Evolutionary conservation across 192 early-diverging fungal genomes (phyloP).

Genomic region (Entomortierella chlamydospora): DNA sequence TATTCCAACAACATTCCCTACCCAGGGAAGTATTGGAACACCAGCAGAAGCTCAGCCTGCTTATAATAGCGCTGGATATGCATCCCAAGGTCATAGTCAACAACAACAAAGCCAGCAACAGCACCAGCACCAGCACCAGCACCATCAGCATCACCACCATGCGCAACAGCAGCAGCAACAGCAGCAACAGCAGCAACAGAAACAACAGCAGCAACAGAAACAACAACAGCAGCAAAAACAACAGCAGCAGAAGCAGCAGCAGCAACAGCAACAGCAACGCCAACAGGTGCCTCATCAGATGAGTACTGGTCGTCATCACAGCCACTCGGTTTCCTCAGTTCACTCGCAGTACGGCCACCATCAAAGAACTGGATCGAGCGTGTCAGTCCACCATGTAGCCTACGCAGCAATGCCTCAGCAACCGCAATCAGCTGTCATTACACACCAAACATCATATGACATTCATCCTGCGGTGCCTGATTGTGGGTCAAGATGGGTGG

Average conservation of each 20-base stretch:
- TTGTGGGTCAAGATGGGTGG: conserved; percentile 47
- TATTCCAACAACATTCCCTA: conserved; percentile 44
- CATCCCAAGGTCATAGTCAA: conserved; percentile 11
- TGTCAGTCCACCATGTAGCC: conserved; percentile 33
- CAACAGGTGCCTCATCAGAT: conserved; percentile 21
- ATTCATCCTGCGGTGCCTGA: conserved; percentile 33
- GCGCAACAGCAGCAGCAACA: conserved; percentile 20
- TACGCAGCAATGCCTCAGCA: conserved; percentile 40
- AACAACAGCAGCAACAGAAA: conserved; percentile 5
- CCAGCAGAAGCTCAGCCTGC: conserved; percentile 8
- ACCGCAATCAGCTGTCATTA: conserved; percentile 43
- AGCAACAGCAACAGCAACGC: conserved; percentile 17
- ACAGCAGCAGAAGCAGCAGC: conserved; percentile 12
- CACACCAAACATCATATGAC: conserved; percentile 40
- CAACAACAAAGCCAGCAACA: conserved; percentile 8
- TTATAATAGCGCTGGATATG: conserved; percentile 10
- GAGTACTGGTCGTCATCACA: conserved; percentile 36
- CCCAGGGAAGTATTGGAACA: conserved; percentile 1
- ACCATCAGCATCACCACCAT: conserved; percentile 28
- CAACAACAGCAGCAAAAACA: conserved; percentile 11
- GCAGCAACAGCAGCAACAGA: no score
- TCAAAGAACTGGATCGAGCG: conserved; percentile 23
- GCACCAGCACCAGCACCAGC: conserved; percentile 12
- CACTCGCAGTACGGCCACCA: conserved; percentile 34
- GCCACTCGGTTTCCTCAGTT: conserved; percentile 41